These are phyloP conservation scores for Platanus orientalis DNA, from an alignment of 164 flowering plant genomes.

Conservation along the genomic window DNA sequence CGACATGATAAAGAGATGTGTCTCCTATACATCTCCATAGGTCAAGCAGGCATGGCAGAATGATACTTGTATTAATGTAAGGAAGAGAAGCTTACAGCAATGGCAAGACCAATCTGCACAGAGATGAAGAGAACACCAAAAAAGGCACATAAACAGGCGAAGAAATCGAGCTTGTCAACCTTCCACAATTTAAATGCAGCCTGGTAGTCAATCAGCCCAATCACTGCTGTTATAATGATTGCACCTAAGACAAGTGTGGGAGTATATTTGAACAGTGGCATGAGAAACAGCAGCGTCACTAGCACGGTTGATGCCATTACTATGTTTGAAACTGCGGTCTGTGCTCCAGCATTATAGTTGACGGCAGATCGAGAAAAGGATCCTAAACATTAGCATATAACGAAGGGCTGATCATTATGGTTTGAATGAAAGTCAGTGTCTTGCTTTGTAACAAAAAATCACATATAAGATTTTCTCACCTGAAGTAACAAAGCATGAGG, in stretches of 20 bases:
- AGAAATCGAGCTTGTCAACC: conserved; percentile 40
- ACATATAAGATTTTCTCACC: conserved; percentile 27
- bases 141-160: conserved; percentile 29
- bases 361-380: conserved; percentile 45
- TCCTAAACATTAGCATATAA: conserved; percentile 16
- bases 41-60: background rate
- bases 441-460: no score
- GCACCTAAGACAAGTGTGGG: conserved; percentile 29
- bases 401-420: background rate
- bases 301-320: conserved; percentile 35
- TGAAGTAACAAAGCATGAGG: conserved; percentile 78
- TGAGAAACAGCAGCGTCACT: conserved; percentile 31
- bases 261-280: conserved; percentile 33
- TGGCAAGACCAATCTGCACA: conserved; percentile 33
- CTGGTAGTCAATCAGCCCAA: conserved; percentile 32
- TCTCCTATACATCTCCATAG: no score
- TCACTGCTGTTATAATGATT: conserved; percentile 35
- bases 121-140: conserved; percentile 37
- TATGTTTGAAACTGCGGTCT: conserved; percentile 34
- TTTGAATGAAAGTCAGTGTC: background rate
- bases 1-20: no score
- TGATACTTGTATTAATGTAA: background rate
- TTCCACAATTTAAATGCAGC: conserved; percentile 25
- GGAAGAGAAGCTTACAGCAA: conserved; percentile 29
- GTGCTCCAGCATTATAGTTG: conserved; percentile 37